Base-by-base conservation (phyloP, 257 asterid species). In the Forsythia viridissima region DNA sequence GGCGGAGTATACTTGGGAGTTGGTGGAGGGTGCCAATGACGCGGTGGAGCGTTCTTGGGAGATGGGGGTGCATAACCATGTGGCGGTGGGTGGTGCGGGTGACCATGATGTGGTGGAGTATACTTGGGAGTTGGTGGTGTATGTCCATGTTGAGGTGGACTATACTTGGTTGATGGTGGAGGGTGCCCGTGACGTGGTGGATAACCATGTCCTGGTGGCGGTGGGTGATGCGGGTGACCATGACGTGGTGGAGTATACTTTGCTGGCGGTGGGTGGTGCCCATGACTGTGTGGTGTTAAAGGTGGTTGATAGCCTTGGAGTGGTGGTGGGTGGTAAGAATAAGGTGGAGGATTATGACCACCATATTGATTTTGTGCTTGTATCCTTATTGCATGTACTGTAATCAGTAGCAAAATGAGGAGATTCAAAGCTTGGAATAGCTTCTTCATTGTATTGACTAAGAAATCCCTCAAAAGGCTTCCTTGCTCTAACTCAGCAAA, bases 291-390 rank as follows among this genome's bases (percentile, higher is more conserved):
- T 73, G 70, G 21, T 55, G 51, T 57, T 44, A 44, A 10, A 10
- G 81, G 70, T n/a, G 63, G 71, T 20, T 71, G 71, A 40, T 69
- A 40, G 21, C 71, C 71, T 37, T 36, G 70, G 12, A 18, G 71
- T 48, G 66, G 67, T 57, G 81, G 72, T 40, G 59, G 72, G 24
- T 40, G 42, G 20, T 12, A 51, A 15, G 59, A 51, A 51, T 12
- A 51, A 0, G 59, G 59, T 4, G 43, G 48, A 68, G 80, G 69
- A 42, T 71, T 3, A 48, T 44, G 44, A 18, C 74, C 55, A 30
- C 82, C 70, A 73, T 65, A 72, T 59, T 59, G 66, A 79, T 79
- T 18, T 3, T 73, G 70, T 40, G 75, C 55, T n/a, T 59, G 36
- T n/a, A 6, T 34, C 30, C 30, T 57, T n/a, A 59, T 20, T 8